A percentile compares a stretch with the other conserved stretches of the same genome.
Conservation (phyloP, 805 yeast species). For the Jamesozyma gamospora region DNA sequence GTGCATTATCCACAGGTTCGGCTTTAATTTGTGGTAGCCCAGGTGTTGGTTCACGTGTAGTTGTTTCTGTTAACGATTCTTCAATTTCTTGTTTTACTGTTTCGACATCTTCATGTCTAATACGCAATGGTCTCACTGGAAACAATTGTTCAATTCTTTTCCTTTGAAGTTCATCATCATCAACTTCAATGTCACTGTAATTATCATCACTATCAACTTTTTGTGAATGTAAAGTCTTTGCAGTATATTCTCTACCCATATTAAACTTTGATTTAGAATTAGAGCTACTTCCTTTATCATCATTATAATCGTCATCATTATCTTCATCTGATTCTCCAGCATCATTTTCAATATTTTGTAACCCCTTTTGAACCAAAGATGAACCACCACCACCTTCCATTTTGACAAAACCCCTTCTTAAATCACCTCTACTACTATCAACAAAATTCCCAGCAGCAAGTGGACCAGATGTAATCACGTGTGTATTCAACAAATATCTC, state of each 20-base stretch:
- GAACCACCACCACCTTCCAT: constrained; percentile 5
- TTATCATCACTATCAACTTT: constrained; percentile 12
- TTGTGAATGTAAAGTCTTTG: constrained; percentile 27
- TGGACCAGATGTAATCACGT: constrained; percentile 64
- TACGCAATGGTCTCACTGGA: constrained; percentile 62
- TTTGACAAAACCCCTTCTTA: constrained; percentile 20
- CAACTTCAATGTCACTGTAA: constrained; percentile 13
- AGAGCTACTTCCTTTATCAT: constrained; percentile 28
- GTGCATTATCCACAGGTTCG: constrained; percentile 9
- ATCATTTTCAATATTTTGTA: constrained; percentile 18
- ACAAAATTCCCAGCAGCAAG: constrained; percentile 48
- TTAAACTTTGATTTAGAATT: constrained; percentile 36
- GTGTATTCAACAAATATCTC: constrained; percentile 35
- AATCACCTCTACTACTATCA: constrained; percentile 16
- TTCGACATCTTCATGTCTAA: constrained; percentile 34
- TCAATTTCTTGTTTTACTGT: constrained; percentile 26
- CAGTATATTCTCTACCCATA: constrained; percentile 51
- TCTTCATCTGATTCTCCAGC: constrained; percentile 32
- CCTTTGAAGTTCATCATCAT: constrained; percentile 21
- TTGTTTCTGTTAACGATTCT: constrained; percentile 18
- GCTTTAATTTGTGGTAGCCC: constrained; percentile 12
- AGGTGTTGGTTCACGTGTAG: constrained; percentile 25
- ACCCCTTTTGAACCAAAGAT: constrained; percentile 18
- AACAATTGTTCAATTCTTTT: constrained; percentile 34
- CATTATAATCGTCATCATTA: constrained; percentile 22